phyloP scores from a whole-genome alignment of 768 basidiomycete genomes.

The Lactarius indigo region DNA sequence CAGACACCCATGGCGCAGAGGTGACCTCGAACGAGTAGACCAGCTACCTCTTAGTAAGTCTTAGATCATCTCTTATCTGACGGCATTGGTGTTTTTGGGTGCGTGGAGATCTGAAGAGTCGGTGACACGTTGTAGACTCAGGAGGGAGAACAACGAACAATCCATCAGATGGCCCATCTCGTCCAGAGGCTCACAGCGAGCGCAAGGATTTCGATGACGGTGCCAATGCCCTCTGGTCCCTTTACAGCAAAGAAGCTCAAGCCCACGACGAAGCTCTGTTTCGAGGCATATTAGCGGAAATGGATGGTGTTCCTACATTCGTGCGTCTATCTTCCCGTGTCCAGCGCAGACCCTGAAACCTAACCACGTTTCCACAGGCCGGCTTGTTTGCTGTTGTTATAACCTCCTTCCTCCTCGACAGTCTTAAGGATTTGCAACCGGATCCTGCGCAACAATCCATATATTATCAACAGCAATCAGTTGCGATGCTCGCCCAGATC shows the following conservation, averaged over 20 bases:
- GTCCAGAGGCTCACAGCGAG: too few relatives aligned
- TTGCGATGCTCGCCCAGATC: not conserved
- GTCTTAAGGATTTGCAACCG: not conserved
- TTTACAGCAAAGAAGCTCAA: not conserved
- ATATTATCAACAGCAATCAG: not conserved
- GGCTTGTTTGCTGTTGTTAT: constrained; percentile 11
- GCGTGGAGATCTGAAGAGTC: not conserved
- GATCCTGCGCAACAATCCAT: not conserved
- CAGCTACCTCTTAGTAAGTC: too few relatives aligned
- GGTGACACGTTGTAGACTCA: not conserved
- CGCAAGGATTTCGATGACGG: not conserved
- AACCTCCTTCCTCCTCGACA: not conserved
- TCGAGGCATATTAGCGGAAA: not conserved
- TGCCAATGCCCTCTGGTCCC: constrained; percentile 5
- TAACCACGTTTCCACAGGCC: not conserved
- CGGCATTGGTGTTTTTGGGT: not conserved
- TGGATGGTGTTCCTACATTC: not conserved
- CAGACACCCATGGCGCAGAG: too few relatives aligned
- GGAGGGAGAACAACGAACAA: not conserved
- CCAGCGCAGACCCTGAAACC: not conserved
- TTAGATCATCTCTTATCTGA: too few relatives aligned
- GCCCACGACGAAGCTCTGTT: not conserved
- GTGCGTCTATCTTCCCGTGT: not conserved
- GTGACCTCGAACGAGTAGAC: too few relatives aligned
- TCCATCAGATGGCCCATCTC: not conserved